phyloP scores from a whole-genome alignment of 768 basidiomycete genomes.

The Lactarius deliciosus region DNA sequence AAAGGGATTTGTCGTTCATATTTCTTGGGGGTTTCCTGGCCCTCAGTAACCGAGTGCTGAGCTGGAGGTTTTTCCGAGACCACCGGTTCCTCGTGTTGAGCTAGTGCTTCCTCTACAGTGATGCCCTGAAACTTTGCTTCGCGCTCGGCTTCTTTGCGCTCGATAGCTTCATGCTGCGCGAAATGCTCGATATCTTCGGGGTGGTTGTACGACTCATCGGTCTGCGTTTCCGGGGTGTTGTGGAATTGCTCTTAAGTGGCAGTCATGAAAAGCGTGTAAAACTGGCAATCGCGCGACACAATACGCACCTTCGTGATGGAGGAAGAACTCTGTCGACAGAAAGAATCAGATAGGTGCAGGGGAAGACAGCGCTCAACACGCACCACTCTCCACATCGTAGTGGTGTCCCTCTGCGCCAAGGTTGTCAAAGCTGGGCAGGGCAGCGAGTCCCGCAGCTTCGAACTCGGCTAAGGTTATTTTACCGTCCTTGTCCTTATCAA shows the following conservation, averaged over 20 bases:
- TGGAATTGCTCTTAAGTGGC: slow-evolving; percentile 76
- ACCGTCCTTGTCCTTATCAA: slow-evolving; percentile 80
- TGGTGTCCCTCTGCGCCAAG: slow-evolving; percentile 92
- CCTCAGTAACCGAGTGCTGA: slow-evolving; percentile 13
- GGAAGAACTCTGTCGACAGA: slow-evolving; percentile 70
- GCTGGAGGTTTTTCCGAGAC: slow-evolving; percentile 12
- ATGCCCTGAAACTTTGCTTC: slow-evolving; percentile 87
- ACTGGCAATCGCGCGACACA: background rate
- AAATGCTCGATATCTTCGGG: slow-evolving; percentile 95
- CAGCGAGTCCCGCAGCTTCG: slow-evolving; percentile 64
- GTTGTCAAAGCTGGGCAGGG: slow-evolving; percentile 78
- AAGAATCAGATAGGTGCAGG: slow-evolving; percentile 15
- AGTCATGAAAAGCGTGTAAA: slow-evolving; percentile 13
- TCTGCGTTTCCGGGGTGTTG: slow-evolving; percentile 95
- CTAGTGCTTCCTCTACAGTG: slow-evolving; percentile 65
- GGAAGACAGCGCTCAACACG: slow-evolving; percentile 33
- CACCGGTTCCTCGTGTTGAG: slow-evolving; percentile 41
- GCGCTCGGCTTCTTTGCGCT: slow-evolving; percentile 76
- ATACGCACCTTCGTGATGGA: slow-evolving; percentile 89
- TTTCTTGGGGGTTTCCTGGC: slow-evolving; percentile 39
- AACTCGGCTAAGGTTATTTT: slow-evolving; percentile 70
- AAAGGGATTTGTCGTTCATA: slow-evolving; percentile 54
- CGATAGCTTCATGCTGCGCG: slow-evolving; percentile 82
- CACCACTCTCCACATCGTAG: slow-evolving; percentile 88
- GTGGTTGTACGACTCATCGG: slow-evolving; percentile 91